Conservation (phyloP, 2,329 filamentous ascomycete species). For the Claviceps digitariae region DNA sequence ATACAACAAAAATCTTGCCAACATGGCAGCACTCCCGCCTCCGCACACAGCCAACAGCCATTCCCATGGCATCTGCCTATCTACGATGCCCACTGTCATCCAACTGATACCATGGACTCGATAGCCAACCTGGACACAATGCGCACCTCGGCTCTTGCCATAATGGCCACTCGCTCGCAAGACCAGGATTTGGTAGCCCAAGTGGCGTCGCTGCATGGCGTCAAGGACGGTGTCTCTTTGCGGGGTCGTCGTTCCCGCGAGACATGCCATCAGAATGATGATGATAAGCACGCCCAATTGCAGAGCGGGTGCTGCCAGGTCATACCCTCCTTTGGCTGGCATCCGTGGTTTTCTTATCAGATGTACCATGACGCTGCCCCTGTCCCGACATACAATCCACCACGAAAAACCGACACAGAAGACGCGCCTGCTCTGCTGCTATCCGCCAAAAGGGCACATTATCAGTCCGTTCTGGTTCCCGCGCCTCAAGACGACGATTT, state of each 20-base stretch:
- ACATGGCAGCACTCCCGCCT: not conserved
- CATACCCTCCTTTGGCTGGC: conserved; percentile 72
- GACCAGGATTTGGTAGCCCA: conserved; percentile 61
- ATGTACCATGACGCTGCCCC: conserved; percentile 47
- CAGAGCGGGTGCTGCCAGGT: conserved; percentile 13
- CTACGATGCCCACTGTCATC: conserved; percentile 73
- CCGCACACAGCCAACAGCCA: not conserved
- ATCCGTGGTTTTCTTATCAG: conserved; percentile 75
- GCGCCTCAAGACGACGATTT: conserved; percentile 28
- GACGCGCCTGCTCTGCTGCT: conserved; percentile 11
- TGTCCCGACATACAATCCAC: conserved; percentile 21
- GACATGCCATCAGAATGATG: not conserved
- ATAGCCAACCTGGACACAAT: conserved; percentile 46
- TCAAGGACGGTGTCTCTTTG: conserved; percentile 14
- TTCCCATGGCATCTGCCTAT: conserved; percentile 61
- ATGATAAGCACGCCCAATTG: not conserved
- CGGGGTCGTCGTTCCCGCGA: not conserved
- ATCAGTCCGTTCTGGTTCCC: conserved; percentile 52
- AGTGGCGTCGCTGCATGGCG: conserved; percentile 43
- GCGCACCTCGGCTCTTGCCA: conserved; percentile 51
- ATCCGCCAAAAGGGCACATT: conserved; percentile 41
- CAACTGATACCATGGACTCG: conserved; percentile 60
- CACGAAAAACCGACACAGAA: conserved; percentile 7
- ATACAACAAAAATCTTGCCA: not conserved
- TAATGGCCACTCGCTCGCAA: conserved; percentile 65